Evolutionary conservation across 208 protist species (phyloP).

Genomic region (Angomonas ambiguus): DNA sequence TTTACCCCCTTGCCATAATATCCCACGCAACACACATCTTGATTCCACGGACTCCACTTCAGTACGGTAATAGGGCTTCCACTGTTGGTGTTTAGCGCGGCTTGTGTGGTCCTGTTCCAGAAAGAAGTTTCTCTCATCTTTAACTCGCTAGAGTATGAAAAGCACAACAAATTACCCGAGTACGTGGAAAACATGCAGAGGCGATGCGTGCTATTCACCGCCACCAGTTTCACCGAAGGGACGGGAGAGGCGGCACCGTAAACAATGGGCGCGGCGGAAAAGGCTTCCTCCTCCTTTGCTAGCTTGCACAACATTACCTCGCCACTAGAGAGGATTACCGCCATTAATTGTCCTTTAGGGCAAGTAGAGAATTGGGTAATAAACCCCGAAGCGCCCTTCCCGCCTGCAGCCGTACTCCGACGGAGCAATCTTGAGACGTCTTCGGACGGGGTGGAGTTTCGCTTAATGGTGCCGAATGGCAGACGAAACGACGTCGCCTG

Average conservation of each 20-base stretch:
- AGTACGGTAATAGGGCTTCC: slow-evolving; percentile 37
- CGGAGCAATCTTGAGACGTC: background rate
- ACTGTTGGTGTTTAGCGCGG: background rate
- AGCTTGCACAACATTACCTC: background rate
- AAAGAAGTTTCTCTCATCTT: slow-evolving; percentile 13
- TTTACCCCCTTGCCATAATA: slow-evolving; percentile 46
- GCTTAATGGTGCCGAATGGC: background rate
- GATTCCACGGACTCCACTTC: slow-evolving; percentile 42
- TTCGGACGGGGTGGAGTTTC: background rate
- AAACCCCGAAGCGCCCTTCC: background rate
- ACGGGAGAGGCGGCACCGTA: background rate
- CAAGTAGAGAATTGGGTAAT: background rate
- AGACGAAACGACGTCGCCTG: background rate
- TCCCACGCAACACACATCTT: slow-evolving; percentile 63
- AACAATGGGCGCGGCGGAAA: background rate
- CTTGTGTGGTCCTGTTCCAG: background rate
- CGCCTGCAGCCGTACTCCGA: background rate
- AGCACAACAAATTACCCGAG: slow-evolving; percentile 46
- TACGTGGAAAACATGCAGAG: slow-evolving; percentile 56
- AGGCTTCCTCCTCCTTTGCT: background rate
- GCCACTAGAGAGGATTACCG: background rate
- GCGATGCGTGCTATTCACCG: slow-evolving; percentile 47
- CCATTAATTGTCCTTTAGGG: background rate
- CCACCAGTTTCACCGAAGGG: slow-evolving; percentile 23
- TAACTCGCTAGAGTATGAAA: slow-evolving; percentile 17